These are phyloP conservation scores for Pisolithus tinctorius DNA, from an alignment of 768 basidiomycete genomes.

Conservation along the genomic window DNA sequence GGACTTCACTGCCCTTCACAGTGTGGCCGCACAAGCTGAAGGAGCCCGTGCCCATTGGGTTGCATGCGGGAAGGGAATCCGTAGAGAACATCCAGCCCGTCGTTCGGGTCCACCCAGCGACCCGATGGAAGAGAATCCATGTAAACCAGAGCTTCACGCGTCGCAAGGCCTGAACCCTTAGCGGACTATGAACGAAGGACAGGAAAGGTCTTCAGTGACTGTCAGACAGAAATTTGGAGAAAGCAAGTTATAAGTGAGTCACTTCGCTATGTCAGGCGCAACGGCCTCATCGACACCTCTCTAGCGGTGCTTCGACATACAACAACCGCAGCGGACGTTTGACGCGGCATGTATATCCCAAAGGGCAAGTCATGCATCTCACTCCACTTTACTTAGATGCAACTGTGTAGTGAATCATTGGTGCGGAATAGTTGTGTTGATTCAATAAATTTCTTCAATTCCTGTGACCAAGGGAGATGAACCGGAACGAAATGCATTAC, in stretches of 20 bases:
- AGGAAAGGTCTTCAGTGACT: too few relatives aligned
- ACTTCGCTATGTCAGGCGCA: background rate
- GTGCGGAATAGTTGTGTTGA: constrained; percentile 4
- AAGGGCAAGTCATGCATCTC: constrained; percentile 14
- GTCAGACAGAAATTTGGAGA: too few relatives aligned
- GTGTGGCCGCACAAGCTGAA: constrained; percentile 70
- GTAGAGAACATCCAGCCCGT: constrained; percentile 73
- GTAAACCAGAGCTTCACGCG: constrained; percentile 83
- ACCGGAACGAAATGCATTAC: constrained; percentile 46
- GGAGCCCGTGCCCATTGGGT: constrained; percentile 61
- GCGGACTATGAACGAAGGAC: too few relatives aligned
- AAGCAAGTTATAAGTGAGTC: background rate
- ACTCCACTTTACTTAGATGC: constrained; percentile 6
- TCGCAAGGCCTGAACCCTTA: constrained; percentile 27
- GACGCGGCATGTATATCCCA: constrained; percentile 25
- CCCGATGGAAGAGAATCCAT: constrained; percentile 79
- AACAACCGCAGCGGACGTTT: constrained; percentile 17
- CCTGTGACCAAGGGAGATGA: constrained; percentile 30
- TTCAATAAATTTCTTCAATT: background rate
- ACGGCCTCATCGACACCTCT: background rate
- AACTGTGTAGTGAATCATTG: constrained; percentile 19
- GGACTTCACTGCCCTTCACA: constrained; percentile 65
- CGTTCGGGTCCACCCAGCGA: constrained; percentile 78
- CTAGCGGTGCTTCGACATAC: constrained; percentile 16
- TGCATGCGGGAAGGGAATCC: constrained; percentile 61